A percentile compares a stretch with the other conserved stretches of the same genome.
Evolutionary conservation across 495 filamentous ascomycete genomes (phyloP).

Genomic region (Annulohypoxylon nitens): DNA sequence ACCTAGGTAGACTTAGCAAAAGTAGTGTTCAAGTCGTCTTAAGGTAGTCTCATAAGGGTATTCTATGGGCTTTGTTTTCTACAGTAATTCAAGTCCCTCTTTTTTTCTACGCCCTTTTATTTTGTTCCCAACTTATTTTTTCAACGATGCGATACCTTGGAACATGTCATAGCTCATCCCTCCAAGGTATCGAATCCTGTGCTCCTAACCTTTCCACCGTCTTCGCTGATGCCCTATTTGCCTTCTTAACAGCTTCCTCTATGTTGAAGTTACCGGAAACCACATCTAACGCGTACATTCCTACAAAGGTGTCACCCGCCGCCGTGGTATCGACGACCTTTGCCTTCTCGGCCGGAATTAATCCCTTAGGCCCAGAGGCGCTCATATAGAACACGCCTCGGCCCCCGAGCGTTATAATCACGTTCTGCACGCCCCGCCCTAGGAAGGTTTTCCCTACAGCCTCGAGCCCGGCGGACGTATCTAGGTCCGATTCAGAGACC

Average conservation of each 20-base stretch:
- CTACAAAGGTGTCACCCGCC: conserved; percentile 95
- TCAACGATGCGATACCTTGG: neutral
- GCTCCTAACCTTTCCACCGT: conserved; percentile 84
- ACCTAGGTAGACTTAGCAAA: conserved; percentile 5
- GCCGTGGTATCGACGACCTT: conserved; percentile 93
- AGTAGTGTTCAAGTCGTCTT: conserved; percentile 16
- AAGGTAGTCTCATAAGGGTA: conserved; percentile 27
- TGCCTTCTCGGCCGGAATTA: conserved; percentile 68
- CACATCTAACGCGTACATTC: conserved; percentile 80
- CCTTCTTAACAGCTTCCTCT: conserved; percentile 72
- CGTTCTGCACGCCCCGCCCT: conserved; percentile 74
- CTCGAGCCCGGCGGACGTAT: conserved; percentile 59
- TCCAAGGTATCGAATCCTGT: conserved; percentile 90
- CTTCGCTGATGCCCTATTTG: conserved; percentile 79
- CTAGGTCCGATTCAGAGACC: conserved; percentile 61
- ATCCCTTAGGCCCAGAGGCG: conserved; percentile 55
- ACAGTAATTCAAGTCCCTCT: conserved; percentile 1
- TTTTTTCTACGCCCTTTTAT: neutral
- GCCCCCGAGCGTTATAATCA: conserved; percentile 85
- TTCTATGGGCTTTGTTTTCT: conserved; percentile 2
- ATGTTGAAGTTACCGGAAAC: conserved; percentile 66
- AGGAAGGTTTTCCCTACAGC: conserved; percentile 71
- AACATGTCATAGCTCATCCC: conserved; percentile 72
- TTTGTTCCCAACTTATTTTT: neutral
- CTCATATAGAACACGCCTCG: conserved; percentile 76